Base-by-base conservation (phyloP, 2,329 filamentous ascomycete genomes). In the Arachnomyces sp. region DNA sequence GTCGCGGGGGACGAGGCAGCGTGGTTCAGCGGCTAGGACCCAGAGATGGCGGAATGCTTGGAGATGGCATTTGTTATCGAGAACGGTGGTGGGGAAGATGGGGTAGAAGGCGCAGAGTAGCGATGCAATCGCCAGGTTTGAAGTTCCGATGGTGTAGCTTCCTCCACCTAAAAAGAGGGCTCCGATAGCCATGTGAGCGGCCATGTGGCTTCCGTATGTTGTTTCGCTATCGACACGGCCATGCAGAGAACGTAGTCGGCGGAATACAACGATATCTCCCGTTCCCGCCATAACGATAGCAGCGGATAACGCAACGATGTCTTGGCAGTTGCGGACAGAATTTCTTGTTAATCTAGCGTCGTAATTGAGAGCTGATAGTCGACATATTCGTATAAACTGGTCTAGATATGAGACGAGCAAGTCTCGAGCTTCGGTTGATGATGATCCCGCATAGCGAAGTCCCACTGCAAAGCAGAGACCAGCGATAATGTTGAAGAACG, bases 11-110 rank as follows among this genome's bases (percentile, higher is more conserved):
- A 98, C 78, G 0, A 98, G 75, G 57, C 90, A 96, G 38, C 93
- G 78, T 7, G 87, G 79, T 54, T 98, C 92, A 0, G 86, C 83
- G 1, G 92, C 92, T 3, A 98, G 73, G 8, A 95, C 90, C 92
- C 92, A 98, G 56, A 98, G 85, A 63, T 98, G 90, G 4, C 93
- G 80, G 67, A 98, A 92, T 3, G 93, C 92, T 67, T 98, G 92
- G 4, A 98, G 73, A 54, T 98, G 92, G 8, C 87, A 88, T 49
- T 86, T 84, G 57, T 96, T 96, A 65, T 98, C 92, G 54, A 94
- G 84, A 2, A 96, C 86, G 21, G 79, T 83, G 7, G 78, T 83
- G 0, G 92, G 92, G 59, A 94, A 95, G 14, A 95, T 74, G 0
- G 92, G 92, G 56, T 98, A 98, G 61, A 98, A 94, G 1, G 92